Percentiles rank a stretch among this genome's conserved stretches.
Conservation (phyloP, 2,329 filamentous ascomycete species). For the Furcasterigmium furcatum region DNA sequence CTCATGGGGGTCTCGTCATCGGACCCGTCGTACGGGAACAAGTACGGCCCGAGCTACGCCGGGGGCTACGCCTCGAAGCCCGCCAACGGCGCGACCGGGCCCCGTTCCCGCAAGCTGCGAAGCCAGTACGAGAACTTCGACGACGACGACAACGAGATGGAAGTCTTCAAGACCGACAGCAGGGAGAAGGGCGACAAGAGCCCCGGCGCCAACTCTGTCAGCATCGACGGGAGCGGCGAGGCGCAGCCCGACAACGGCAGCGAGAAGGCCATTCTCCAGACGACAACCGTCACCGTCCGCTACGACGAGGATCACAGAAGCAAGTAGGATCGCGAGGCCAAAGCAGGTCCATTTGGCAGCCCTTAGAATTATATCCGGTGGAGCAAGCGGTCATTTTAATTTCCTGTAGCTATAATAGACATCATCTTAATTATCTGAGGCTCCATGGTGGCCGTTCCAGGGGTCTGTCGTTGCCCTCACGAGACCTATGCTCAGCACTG, state of each 20-base stretch:
- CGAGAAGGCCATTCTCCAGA: constrained; percentile 20
- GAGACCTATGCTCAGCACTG: too few species aligned
- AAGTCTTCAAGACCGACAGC: constrained; percentile 1
- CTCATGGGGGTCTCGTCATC: constrained; percentile 17
- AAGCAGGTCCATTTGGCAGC: too few species aligned
- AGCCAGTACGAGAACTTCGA: constrained; percentile 9
- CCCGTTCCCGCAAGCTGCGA: constrained; percentile 1
- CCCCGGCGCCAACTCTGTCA: constrained; percentile 5
- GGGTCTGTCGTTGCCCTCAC: too few species aligned
- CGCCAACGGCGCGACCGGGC: neutral
- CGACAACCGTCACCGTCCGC: constrained; percentile 16
- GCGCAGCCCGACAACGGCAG: constrained; percentile 16
- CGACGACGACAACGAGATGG: constrained; percentile 8
- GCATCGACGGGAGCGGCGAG: constrained; percentile 3
- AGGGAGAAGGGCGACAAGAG: constrained; percentile 5
- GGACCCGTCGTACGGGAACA: neutral
- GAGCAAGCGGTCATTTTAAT: too few species aligned
- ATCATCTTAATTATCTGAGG: too few species aligned
- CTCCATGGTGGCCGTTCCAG: too few species aligned
- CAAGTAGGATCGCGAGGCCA: too few species aligned
- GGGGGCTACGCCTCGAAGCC: neutral
- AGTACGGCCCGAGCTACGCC: neutral
- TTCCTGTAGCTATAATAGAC: too few species aligned
- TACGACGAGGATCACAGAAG: too few species aligned
- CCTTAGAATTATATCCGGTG: too few species aligned